A percentile compares a stretch with the other conserved stretches of the same genome.
Evolutionary conservation across 495 filamentous ascomycete genomes (phyloP).

Genomic region (Talaromyces proteolyticus): DNA sequence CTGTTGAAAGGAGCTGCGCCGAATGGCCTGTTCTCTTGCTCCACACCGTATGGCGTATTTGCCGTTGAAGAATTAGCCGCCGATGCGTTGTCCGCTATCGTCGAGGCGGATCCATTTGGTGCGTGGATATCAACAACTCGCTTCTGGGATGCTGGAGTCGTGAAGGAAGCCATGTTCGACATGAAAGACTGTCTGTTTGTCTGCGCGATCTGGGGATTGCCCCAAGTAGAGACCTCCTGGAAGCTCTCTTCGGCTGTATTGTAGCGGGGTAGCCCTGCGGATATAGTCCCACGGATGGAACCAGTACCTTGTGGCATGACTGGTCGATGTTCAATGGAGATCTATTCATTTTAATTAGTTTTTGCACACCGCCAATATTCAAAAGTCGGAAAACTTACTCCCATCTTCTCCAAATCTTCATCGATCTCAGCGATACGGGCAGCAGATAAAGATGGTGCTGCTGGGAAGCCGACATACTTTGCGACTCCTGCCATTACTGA

Average conservation of each 20-base stretch:
- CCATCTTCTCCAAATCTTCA: conserved; percentile 84
- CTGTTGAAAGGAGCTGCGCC: conserved; percentile 18
- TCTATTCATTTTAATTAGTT: conserved; percentile 20
- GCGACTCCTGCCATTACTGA: conserved; percentile 84
- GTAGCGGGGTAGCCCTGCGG: conserved; percentile 27
- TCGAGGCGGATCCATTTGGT: conserved; percentile 51
- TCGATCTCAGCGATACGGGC: conserved; percentile 70
- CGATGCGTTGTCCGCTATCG: conserved; percentile 47
- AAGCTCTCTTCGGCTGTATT: conserved; percentile 75
- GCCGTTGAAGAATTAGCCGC: conserved; percentile 39
- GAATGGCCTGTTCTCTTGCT: conserved; percentile 26
- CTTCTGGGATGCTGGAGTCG: conserved; percentile 48
- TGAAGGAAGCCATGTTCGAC: conserved; percentile 24
- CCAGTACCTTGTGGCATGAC: conserved; percentile 23
- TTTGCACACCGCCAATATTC: conserved; percentile 1
- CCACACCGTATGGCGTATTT: conserved; percentile 38
- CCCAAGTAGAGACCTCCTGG: conserved; percentile 79
- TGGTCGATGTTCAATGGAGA: conserved; percentile 27
- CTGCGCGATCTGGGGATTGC: conserved; percentile 60
- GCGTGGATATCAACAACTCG: conserved; percentile 45
- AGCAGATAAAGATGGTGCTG: conserved; percentile 74
- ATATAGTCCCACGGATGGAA: conserved; percentile 28
- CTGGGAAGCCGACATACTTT: conserved; percentile 92
- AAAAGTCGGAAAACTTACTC: conserved; percentile 52
- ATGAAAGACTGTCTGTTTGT: neutral